These are phyloP conservation scores for Geoglossum glabrum DNA, from an alignment of 495 filamentous ascomycete species.

Conservation along the genomic window DNA sequence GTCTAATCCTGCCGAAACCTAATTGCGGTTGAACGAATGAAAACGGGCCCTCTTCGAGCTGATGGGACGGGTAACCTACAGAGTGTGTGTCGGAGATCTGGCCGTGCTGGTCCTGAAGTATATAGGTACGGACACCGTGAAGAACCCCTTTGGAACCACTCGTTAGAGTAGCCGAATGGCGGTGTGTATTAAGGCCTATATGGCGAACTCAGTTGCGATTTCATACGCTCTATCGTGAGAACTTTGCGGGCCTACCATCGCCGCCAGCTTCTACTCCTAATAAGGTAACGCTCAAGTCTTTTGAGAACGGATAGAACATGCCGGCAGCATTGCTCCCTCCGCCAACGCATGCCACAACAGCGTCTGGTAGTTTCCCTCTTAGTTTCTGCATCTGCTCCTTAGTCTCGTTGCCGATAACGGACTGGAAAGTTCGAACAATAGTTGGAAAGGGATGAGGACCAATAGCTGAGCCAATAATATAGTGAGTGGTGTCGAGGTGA, in stretches of 20 bases:
- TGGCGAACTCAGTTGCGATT: neutral
- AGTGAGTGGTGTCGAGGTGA: constrained; percentile 72
- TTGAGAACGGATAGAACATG: constrained; percentile 92
- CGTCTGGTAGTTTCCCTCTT: constrained; percentile 77
- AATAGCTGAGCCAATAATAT: constrained; percentile 89
- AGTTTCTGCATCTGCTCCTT: constrained; percentile 67
- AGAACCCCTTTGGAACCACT: constrained; percentile 81
- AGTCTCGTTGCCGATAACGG: constrained; percentile 80
- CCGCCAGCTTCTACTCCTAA: constrained; percentile 93
- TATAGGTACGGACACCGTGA: constrained; percentile 88
- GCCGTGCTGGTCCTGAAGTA: constrained; percentile 76
- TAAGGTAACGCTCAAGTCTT: constrained; percentile 67
- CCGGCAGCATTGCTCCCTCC: constrained; percentile 80
- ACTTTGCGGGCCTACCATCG: constrained; percentile 32
- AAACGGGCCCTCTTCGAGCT: neutral
- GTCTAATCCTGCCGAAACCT: constrained; percentile 80
- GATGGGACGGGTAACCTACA: constrained; percentile 10
- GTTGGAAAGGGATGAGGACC: constrained; percentile 91
- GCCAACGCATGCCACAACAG: constrained; percentile 88
- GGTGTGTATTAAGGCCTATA: constrained; percentile 41
- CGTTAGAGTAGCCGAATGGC: constrained; percentile 79
- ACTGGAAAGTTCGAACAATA: constrained; percentile 90
- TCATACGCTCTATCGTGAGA: neutral
- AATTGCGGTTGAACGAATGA: neutral
- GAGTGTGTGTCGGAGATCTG: constrained; percentile 92